These are phyloP conservation scores for Tricholoma flavovirens DNA, from an alignment of 768 basidiomycete species.

Conservation along the genomic window DNA sequence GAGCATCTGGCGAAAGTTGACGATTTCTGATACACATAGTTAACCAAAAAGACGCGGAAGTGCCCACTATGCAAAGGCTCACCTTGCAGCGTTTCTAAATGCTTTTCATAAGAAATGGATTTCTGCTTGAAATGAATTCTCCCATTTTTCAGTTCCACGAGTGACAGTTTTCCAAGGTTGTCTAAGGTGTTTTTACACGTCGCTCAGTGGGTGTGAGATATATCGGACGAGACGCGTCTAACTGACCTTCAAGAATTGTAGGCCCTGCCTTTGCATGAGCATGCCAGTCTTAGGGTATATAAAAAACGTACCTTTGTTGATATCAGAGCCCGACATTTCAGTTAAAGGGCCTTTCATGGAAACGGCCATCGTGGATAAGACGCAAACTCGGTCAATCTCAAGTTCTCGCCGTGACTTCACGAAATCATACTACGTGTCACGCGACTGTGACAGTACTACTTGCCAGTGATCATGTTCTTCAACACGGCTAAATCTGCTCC, in stretches of 20 bases:
- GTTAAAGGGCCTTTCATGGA: constrained; percentile 22
- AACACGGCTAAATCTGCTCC: constrained; percentile 34
- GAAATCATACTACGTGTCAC: constrained; percentile 23
- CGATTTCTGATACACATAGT: constrained; percentile 47
- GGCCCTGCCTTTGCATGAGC: neutral
- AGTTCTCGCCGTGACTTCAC: no score
- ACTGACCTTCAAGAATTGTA: constrained; percentile 21
- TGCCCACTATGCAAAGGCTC: constrained; percentile 15
- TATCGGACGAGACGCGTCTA: constrained; percentile 23
- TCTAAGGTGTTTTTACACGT: constrained; percentile 29
- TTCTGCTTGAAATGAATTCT: constrained; percentile 77
- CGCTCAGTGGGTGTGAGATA: constrained; percentile 6
- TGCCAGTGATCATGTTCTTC: constrained; percentile 69
- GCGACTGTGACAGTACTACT: constrained; percentile 36
- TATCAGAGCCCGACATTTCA: constrained; percentile 32
- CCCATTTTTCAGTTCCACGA: constrained; percentile 70
- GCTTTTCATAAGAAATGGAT: constrained; percentile 64
- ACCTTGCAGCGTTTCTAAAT: constrained; percentile 82
- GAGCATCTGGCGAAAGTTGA: constrained; percentile 70
- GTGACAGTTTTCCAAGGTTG: constrained; percentile 32
- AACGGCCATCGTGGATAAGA: constrained; percentile 4
- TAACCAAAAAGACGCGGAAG: neutral
- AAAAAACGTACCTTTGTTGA: constrained; percentile 27
- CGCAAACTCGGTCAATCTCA: constrained; percentile 16
- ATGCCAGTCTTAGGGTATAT: neutral